A percentile compares a stretch with the other conserved stretches of the same genome.
Evolutionary conservation across 192 early-diverging fungal species (phyloP).

Genomic region (Entophlyctis luteolus): DNA sequence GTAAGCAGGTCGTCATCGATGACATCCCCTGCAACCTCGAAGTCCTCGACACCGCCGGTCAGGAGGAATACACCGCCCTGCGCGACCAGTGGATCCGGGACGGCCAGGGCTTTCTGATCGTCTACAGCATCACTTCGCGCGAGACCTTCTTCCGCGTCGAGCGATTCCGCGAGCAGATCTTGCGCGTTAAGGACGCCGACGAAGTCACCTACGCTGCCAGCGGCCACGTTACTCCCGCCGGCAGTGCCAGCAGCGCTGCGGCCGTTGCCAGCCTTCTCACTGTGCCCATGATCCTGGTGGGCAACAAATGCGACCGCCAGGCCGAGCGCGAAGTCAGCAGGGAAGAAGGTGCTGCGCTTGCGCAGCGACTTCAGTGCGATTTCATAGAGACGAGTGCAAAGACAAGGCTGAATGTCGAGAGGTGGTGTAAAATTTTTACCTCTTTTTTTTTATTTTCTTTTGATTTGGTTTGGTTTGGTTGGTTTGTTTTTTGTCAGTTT

Average conservation of each 20-base stretch:
- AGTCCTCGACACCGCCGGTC: constrained; percentile 92
- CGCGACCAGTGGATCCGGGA: constrained; percentile 96
- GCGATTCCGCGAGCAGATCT: constrained; percentile 89
- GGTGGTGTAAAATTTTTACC: too few species aligned
- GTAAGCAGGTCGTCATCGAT: constrained; percentile 92
- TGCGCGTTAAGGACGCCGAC: constrained; percentile 67
- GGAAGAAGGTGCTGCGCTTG: constrained; percentile 78
- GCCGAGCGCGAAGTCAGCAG: constrained; percentile 63
- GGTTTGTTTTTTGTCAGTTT: too few species aligned
- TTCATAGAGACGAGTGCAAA: constrained; percentile 90
- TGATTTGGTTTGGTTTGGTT: too few species aligned
- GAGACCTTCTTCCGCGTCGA: constrained; percentile 86
- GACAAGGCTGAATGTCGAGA: constrained; percentile 85
- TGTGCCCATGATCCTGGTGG: constrained; percentile 23
- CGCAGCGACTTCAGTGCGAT: constrained; percentile 68
- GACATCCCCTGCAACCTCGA: constrained; percentile 82
- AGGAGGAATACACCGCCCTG: constrained; percentile 89
- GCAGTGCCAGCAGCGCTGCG: background rate
- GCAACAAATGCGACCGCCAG: constrained; percentile 87
- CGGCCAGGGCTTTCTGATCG: constrained; percentile 91
- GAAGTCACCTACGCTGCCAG: background rate
- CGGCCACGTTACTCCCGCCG: too few species aligned
- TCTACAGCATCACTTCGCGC: constrained; percentile 88
- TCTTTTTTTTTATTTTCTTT: too few species aligned
- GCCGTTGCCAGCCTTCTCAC: background rate